Conservation (phyloP, 2,329 filamentous ascomycete genomes). For the Macrophomina tecta region DNA sequence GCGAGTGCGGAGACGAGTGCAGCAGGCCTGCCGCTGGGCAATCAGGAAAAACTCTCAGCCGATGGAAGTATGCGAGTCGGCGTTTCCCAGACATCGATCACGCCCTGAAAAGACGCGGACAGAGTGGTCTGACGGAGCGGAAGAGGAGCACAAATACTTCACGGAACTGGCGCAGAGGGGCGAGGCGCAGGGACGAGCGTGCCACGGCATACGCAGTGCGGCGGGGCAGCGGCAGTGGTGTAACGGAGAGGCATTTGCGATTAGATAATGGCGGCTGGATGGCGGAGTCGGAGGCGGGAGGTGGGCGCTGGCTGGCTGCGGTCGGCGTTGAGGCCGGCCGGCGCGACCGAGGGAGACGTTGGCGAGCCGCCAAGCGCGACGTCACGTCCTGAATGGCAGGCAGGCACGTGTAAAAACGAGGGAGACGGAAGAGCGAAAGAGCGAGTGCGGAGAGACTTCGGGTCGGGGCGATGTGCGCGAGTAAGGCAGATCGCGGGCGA, state of each 20-base stretch:
- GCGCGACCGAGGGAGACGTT: not conserved
- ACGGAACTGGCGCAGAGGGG: slow-evolving; percentile 3
- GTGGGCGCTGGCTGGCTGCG: slow-evolving; percentile 2
- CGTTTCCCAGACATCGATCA: no score
- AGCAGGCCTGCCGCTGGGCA: slow-evolving; percentile 1
- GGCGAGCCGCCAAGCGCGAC: not conserved
- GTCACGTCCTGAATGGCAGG: not conserved
- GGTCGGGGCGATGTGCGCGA: slow-evolving; percentile 13
- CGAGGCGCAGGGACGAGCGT: slow-evolving; percentile 24
- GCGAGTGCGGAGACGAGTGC: slow-evolving; percentile 18
- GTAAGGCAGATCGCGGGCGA: slow-evolving; percentile 22
- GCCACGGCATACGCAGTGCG: slow-evolving; percentile 21
- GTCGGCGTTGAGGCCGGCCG: not conserved
- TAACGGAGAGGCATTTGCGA: slow-evolving; percentile 22
- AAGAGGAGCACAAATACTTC: not conserved
- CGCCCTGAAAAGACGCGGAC: not conserved
- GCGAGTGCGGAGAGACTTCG: slow-evolving; percentile 16
- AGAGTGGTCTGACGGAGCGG: slow-evolving; percentile 4
- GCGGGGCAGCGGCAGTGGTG: slow-evolving; percentile 15
- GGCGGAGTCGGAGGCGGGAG: slow-evolving; percentile 20
- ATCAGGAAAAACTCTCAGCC: slow-evolving; percentile 20
- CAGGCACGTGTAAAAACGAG: slow-evolving; percentile 3
- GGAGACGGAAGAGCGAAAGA: not conserved
- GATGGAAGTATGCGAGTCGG: not conserved
- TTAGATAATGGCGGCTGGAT: slow-evolving; percentile 27